A percentile compares a stretch with the other conserved stretches of the same genome.
Conservation (phyloP, 805 yeast genomes). For the Alloascoidea africana region DNA sequence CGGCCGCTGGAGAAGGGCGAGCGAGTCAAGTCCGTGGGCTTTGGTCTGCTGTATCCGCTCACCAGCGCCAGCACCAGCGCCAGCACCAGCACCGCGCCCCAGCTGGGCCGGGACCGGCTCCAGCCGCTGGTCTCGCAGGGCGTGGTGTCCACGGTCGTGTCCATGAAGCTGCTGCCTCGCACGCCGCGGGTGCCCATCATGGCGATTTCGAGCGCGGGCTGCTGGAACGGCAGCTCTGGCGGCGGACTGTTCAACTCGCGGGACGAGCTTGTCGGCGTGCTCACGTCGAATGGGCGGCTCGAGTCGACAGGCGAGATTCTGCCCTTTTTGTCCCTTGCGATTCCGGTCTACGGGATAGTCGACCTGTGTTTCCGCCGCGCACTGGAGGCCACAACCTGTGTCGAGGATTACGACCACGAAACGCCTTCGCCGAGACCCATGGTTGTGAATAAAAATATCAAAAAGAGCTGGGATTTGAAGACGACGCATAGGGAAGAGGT, state of each 20-base stretch:
- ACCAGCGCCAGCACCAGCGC: too few relatives aligned
- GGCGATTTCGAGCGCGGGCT: constrained; percentile 17
- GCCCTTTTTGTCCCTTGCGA: constrained; percentile 19
- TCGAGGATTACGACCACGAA: neutral
- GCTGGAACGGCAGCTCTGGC: constrained; percentile 25
- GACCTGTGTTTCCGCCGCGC: too few relatives aligned
- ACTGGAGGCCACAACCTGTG: neutral
- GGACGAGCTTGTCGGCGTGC: constrained; percentile 17
- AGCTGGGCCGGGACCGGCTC: too few relatives aligned
- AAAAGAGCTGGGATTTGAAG: constrained; percentile 1
- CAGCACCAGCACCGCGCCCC: constrained; percentile 8
- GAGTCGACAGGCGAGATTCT: constrained; percentile 16
- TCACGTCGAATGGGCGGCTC: constrained; percentile 21
- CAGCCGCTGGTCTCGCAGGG: constrained; percentile 17
- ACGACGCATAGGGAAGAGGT: neutral
- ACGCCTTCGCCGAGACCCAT: too few relatives aligned
- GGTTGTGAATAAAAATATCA: neutral
- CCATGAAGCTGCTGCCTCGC: constrained; percentile 2
- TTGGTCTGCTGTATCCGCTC: constrained; percentile 18
- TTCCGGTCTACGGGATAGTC: constrained; percentile 16
- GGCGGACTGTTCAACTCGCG: constrained; percentile 16
- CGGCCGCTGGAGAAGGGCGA: constrained; percentile 8
- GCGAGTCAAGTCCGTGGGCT: constrained; percentile 16
- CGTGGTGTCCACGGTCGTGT: constrained; percentile 9
- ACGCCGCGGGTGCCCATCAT: constrained; percentile 8